Percentiles rank a stretch among this genome's conserved stretches.
Conservation (phyloP, 202 grass and related monocot species). For the Brachypodium distachyon region DNA sequence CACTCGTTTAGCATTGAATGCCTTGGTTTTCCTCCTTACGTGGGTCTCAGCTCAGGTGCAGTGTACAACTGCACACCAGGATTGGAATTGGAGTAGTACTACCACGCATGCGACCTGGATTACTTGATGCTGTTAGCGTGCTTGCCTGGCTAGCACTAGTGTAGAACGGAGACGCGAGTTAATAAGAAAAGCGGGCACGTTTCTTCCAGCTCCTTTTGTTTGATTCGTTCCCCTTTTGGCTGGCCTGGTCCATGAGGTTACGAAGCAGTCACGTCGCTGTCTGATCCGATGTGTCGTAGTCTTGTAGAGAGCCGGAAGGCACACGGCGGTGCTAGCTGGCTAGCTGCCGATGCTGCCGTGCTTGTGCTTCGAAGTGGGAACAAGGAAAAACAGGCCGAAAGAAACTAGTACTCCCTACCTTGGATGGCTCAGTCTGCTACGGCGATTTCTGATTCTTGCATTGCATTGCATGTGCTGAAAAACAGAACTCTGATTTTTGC, state of each 20-base stretch:
- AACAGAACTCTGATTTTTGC: not conserved
- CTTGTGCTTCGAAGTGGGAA: too few relatives aligned
- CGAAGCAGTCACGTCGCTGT: not conserved
- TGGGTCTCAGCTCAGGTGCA: not conserved
- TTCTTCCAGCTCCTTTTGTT: not conserved
- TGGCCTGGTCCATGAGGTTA: not conserved
- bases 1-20: not conserved
- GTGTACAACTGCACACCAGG: not conserved
- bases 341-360: not conserved
- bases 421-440: not conserved
- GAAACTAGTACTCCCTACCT: too few relatives aligned
- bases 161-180: not conserved
- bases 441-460: not conserved
- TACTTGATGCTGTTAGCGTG: not conserved
- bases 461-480: too few relatives aligned
- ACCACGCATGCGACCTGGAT: not conserved
- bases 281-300: not conserved
- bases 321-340: not conserved
- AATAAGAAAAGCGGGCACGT: not conserved
- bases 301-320: not conserved
- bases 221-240: not conserved
- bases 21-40: not conserved
- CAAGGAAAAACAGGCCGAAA: not conserved
- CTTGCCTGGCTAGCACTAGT: not conserved
- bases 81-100: not conserved